A percentile compares a stretch with the other conserved stretches of the same genome.
phyloP scores from a whole-genome alignment of 116 monocot genomes.

The Thalassia testudinum region DNA sequence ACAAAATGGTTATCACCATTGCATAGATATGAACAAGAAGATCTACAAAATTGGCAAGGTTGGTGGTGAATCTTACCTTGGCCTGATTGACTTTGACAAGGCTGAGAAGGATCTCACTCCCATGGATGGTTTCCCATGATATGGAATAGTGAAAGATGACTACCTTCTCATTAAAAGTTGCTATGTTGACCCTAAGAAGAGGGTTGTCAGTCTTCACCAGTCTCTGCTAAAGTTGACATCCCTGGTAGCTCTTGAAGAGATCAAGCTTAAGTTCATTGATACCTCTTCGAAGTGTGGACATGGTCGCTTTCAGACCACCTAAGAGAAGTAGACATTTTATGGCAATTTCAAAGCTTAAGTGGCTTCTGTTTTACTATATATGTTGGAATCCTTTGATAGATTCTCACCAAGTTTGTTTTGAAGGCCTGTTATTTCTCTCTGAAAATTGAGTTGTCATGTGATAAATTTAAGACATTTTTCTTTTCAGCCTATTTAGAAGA shows the following conservation, averaged over 20 bases:
- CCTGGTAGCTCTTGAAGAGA: constrained; percentile 14
- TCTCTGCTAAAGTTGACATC: constrained; percentile 23
- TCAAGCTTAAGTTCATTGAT: constrained; percentile 31
- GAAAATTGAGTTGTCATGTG: too few relatives aligned
- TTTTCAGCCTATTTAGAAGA: too few relatives aligned
- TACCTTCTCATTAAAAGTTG: constrained; percentile 21
- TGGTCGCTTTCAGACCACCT: constrained; percentile 27
- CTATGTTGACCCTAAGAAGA: constrained; percentile 25
- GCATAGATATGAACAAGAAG: constrained; percentile 18
- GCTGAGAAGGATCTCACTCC: constrained; percentile 25
- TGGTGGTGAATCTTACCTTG: constrained; percentile 3
- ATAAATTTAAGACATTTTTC: too few relatives aligned
- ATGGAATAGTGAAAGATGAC: constrained; percentile 19
- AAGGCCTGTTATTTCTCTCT: too few relatives aligned
- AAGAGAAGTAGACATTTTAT: constrained; percentile 21
- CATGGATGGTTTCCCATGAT: constrained; percentile 22
- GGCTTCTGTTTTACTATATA: too few relatives aligned
- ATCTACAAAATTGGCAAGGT: constrained; percentile 14
- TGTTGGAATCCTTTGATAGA: too few relatives aligned
- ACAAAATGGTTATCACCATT: constrained; percentile 10
- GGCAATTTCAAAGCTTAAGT: constrained; percentile 16
- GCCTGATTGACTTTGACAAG: constrained; percentile 9
- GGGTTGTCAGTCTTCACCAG: constrained; percentile 17
- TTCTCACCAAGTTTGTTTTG: too few relatives aligned
- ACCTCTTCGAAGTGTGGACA: constrained; percentile 28